A percentile compares a stretch with the other conserved stretches of the same genome.
These are phyloP conservation scores for Gymnopus androsaceus DNA, from an alignment of 1,284 basidiomycete genomes.

Conservation along the genomic window DNA sequence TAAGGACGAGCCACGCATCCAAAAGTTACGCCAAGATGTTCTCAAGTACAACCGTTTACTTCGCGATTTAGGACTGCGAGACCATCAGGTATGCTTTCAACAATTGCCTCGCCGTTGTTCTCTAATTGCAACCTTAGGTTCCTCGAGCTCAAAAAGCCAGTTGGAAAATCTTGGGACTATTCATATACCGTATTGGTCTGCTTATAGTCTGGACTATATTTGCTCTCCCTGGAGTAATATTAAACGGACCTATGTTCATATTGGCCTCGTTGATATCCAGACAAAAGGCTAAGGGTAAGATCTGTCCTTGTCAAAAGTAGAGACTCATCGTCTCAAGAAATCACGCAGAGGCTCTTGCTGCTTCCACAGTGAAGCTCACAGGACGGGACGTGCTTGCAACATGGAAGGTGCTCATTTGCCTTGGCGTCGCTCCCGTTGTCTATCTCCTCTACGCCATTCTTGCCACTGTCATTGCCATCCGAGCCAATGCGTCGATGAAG, in stretches of 20 bases:
- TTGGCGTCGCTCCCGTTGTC: slow-evolving; percentile 87
- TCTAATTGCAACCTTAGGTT: slow-evolving; percentile 48
- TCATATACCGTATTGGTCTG: slow-evolving; percentile 84
- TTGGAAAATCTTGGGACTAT: slow-evolving; percentile 87
- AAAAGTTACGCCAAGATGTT: slow-evolving; percentile 83
- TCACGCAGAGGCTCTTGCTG: slow-evolving; percentile 87
- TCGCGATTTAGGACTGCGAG: slow-evolving; percentile 92
- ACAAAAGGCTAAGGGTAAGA: slow-evolving; percentile 86
- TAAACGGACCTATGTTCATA: slow-evolving; percentile 96
- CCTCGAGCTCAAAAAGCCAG: slow-evolving; percentile 80
- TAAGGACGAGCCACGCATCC: slow-evolving; percentile 91
- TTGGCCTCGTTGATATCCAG: slow-evolving; percentile 87
- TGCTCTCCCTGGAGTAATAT: slow-evolving; percentile 91
- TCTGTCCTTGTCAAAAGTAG: slow-evolving; percentile 12
- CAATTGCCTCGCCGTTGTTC: not conserved
- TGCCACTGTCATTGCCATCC: slow-evolving; percentile 77
- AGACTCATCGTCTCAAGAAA: slow-evolving; percentile 7
- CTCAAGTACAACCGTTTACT: slow-evolving; percentile 92
- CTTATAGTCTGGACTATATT: slow-evolving; percentile 85
- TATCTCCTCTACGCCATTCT: slow-evolving; percentile 85
- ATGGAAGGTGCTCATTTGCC: slow-evolving; percentile 97
- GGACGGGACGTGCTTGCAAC: slow-evolving; percentile 95
- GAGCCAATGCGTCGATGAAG: slow-evolving; percentile 61
- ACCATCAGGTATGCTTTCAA: slow-evolving; percentile 79
- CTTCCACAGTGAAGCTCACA: slow-evolving; percentile 94